A percentile compares a stretch with the other conserved stretches of the same genome.
phyloP scores from a whole-genome alignment of 768 basidiomycete genomes.

The Ephemerocybe angulata region DNA sequence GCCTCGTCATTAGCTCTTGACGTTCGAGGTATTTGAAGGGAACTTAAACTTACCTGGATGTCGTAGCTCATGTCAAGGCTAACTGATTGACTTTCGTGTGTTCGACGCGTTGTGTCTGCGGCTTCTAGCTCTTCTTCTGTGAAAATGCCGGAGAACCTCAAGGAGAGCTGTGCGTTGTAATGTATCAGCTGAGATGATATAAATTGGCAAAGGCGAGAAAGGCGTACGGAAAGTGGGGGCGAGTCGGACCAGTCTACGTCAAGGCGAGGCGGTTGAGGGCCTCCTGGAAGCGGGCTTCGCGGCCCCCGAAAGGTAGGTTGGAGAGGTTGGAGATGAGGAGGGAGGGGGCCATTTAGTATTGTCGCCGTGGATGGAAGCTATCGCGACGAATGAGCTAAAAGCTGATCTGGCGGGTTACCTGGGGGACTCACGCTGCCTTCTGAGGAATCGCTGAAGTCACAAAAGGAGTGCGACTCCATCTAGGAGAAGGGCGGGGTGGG shows the following conservation, averaged over 20 bases:
- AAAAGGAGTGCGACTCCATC: not conserved
- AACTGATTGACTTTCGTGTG: slow-evolving; percentile 2
- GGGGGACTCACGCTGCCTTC: not conserved
- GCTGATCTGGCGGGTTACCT: not conserved
- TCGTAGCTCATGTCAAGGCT: slow-evolving; percentile 36
- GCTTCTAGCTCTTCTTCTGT: not conserved
- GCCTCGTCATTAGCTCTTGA: not conserved
- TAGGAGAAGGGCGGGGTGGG: not conserved
- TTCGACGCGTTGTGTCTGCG: slow-evolving; percentile 2
- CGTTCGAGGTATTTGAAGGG: not conserved
- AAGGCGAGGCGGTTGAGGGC: slow-evolving; percentile 6
- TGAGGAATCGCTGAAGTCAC: slow-evolving; percentile 9
- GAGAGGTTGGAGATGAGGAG: not conserved
- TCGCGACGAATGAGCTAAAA: no score
- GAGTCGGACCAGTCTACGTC: slow-evolving; percentile 10
- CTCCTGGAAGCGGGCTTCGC: not conserved
- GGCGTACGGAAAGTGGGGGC: slow-evolving; percentile 1
- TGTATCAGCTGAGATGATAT: not conserved
- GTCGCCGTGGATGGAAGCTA: not conserved
- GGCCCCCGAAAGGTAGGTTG: no score
- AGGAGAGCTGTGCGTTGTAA: not conserved
- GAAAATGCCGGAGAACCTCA: slow-evolving; percentile 5
- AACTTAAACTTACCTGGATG: slow-evolving; percentile 30
- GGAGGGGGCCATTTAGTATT: not conserved
- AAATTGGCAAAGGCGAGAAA: not conserved